Evolutionary conservation across 441 rosid species (phyloP).

Genomic region (Corymbia calophylla): DNA sequence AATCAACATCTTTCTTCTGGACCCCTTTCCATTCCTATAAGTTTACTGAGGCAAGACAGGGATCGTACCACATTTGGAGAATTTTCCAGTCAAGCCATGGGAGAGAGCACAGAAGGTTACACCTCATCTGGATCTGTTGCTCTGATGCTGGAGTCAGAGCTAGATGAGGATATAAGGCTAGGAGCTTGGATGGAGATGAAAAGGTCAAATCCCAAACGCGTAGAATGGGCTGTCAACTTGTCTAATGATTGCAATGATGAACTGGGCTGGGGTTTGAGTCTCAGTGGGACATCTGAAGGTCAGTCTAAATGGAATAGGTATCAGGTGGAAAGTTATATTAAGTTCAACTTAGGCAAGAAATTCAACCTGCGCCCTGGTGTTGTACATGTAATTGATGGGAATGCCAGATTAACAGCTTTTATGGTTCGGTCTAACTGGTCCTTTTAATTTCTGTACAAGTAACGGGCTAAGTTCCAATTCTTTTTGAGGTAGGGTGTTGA

Average conservation of each 20-base stretch:
- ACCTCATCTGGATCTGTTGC: conserved; percentile 36
- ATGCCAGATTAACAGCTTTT: conserved; percentile 40
- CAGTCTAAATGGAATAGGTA: conserved; percentile 30
- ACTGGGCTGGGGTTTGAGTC: conserved; percentile 64
- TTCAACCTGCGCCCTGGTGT: conserved; percentile 70
- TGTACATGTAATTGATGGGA: conserved; percentile 44
- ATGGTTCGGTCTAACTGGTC: conserved; percentile 83
- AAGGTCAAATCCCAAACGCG: conserved; percentile 24
- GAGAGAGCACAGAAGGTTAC: conserved; percentile 6
- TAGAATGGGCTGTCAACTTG: conserved; percentile 57
- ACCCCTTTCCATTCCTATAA: conserved; percentile 45
- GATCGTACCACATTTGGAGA: conserved; percentile 11
- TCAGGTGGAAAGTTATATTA: conserved; percentile 62
- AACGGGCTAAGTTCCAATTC: not conserved
- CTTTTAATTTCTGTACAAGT: conserved; percentile 23
- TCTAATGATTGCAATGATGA: conserved; percentile 58
- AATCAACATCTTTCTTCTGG: conserved; percentile 22
- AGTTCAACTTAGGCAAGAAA: conserved; percentile 35
- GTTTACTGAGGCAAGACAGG: conserved; percentile 20
- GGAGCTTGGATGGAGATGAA: conserved; percentile 77
- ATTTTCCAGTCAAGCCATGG: conserved; percentile 16
- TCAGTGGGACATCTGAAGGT: conserved; percentile 46
- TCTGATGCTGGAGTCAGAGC: conserved; percentile 51
- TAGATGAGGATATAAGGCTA: conserved; percentile 49
- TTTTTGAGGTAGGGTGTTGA: not conserved